phyloP scores from a whole-genome alignment of 1,139 yeast species.

The Kodamaea suecica region DNA sequence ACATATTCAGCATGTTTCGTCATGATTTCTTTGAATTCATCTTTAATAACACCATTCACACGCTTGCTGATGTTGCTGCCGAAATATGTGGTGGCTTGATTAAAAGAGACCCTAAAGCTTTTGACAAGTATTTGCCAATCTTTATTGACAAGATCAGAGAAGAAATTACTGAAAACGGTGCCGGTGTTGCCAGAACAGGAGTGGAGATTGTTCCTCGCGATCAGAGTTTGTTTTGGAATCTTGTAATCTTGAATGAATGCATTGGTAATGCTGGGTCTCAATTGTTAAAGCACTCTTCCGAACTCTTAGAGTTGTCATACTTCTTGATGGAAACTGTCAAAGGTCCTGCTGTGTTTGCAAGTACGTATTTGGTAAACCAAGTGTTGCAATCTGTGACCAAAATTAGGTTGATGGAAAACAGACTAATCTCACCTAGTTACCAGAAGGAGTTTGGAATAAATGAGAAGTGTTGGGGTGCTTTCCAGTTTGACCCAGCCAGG shows the following conservation, averaged over 20 bases:
- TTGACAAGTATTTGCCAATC: slow-evolving; percentile 43
- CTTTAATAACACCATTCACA: slow-evolving; percentile 57
- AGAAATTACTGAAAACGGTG: slow-evolving; percentile 80
- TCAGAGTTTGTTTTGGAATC: slow-evolving; percentile 69
- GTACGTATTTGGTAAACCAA: slow-evolving; percentile 60
- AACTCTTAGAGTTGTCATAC: slow-evolving; percentile 49
- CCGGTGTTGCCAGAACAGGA: slow-evolving; percentile 73
- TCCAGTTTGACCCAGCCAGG: slow-evolving; percentile 49
- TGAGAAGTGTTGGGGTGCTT: slow-evolving; percentile 70
- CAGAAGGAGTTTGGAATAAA: slow-evolving; percentile 31
- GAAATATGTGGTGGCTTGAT: slow-evolving; percentile 69
- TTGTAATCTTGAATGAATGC: slow-evolving; percentile 68
- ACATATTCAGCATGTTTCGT: slow-evolving; percentile 52
- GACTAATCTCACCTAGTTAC: slow-evolving; percentile 48
- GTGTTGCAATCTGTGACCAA: slow-evolving; percentile 63
- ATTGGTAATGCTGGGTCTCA: slow-evolving; percentile 63
- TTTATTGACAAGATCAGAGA: slow-evolving; percentile 55
- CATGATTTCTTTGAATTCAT: slow-evolving; percentile 55
- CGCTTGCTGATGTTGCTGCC: slow-evolving; percentile 66
- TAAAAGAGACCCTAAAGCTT: slow-evolving; percentile 53
- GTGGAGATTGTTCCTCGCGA: slow-evolving; percentile 73
- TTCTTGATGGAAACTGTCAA: slow-evolving; percentile 56
- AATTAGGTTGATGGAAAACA: slow-evolving; percentile 52
- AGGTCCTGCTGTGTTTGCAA: slow-evolving; percentile 59
- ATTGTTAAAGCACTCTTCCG: slow-evolving; percentile 43